phyloP scores from a whole-genome alignment of 2,329 filamentous ascomycete genomes.

The Fusarium sp. region DNA sequence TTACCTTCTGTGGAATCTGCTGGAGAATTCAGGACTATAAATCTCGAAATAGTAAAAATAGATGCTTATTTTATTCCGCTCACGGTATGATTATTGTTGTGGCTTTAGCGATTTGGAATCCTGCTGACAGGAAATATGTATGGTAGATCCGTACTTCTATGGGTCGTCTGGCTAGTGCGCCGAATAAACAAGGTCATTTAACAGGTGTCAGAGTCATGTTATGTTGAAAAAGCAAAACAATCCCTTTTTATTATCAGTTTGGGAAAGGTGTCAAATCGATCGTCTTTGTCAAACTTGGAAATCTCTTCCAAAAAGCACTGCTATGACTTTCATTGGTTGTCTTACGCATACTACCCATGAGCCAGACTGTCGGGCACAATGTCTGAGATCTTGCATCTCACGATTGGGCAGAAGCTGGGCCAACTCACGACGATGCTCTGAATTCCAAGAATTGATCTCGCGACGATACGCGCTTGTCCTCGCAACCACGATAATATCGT shows the following conservation, averaged over 20 bases:
- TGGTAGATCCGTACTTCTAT: not conserved
- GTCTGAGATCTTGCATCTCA: not conserved
- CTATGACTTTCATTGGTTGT: too few relatives aligned
- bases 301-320: not conserved
- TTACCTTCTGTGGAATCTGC: too few relatives aligned
- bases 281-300: not conserved
- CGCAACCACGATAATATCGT: not conserved
- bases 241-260: rapidly evolving
- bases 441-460: not conserved
- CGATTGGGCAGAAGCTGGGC: not conserved
- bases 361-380: not conserved
- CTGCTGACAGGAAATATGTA: not conserved
- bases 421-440: too few relatives aligned
- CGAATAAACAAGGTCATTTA: not conserved
- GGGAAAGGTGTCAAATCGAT: not conserved
- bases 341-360: not conserved
- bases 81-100: too few relatives aligned
- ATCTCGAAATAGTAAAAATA: not conserved
- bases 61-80: not conserved
- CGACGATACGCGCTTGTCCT: not conserved
- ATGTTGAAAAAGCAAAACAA: not conserved
- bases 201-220: not conserved
- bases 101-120: not conserved
- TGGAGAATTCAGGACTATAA: too few relatives aligned
- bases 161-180: not conserved